Percentiles rank a stretch among this genome's conserved stretches.
Evolutionary conservation across 768 basidiomycete species (phyloP).

Genomic region (Podaxis sp.): DNA sequence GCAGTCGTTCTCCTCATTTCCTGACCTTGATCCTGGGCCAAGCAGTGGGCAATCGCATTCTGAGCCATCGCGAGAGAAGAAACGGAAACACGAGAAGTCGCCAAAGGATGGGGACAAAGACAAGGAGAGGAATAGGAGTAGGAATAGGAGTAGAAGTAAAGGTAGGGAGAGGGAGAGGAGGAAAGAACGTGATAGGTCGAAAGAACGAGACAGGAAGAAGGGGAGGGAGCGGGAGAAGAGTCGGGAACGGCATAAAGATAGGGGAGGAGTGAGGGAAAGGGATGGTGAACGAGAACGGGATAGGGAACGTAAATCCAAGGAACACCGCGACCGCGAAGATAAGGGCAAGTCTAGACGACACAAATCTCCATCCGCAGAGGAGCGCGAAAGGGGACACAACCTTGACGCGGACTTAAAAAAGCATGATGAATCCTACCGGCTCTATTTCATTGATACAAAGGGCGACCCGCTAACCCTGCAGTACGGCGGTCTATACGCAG

Average conservation of each 20-base stretch:
- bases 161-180: slow-evolving; percentile 15
- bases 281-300: slow-evolving; percentile 16
- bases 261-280: slow-evolving; percentile 16
- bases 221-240: slow-evolving; percentile 15
- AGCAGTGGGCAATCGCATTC: slow-evolving; percentile 8
- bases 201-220: slow-evolving; percentile 15
- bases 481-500: slow-evolving; percentile 60
- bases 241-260: slow-evolving; percentile 7
- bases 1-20: slow-evolving; percentile 68
- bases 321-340: slow-evolving; percentile 20
- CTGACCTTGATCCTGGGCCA: slow-evolving; percentile 43
- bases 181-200: slow-evolving; percentile 2
- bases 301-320: slow-evolving; percentile 17
- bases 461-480: slow-evolving; percentile 64
- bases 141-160: slow-evolving; percentile 17
- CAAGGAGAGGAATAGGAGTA: slow-evolving; percentile 8
- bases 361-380: slow-evolving; percentile 25
- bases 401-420: not conserved
- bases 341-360: slow-evolving; percentile 20
- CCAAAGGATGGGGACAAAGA: not conserved
- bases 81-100: slow-evolving; percentile 10
- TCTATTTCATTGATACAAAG: slow-evolving; percentile 62
- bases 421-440: slow-evolving; percentile 22
- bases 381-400: not conserved
- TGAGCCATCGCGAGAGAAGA: slow-evolving; percentile 3